phyloP scores from a whole-genome alignment of 106 monocot species.

The Allium fistulosum region DNA sequence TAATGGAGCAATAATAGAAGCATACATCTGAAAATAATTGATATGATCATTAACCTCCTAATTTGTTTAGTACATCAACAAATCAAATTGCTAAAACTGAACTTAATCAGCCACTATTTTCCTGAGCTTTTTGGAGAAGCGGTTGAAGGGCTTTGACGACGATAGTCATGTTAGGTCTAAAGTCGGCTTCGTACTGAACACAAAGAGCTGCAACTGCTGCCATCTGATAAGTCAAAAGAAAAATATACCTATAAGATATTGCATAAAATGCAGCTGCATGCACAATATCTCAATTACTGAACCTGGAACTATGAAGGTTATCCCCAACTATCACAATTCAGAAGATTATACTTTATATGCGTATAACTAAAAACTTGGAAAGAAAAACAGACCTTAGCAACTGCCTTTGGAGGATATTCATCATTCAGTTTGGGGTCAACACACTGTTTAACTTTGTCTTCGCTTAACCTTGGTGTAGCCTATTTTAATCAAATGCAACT shows the following conservation, averaged over 20 bases:
- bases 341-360: not conserved
- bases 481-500: slow-evolving; percentile 2
- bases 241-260: not conserved
- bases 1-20: not conserved
- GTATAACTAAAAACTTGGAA: not conserved
- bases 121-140: slow-evolving; percentile 3
- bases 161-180: slow-evolving; percentile 14
- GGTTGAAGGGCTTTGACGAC: slow-evolving; percentile 19
- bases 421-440: slow-evolving; percentile 66
- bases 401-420: slow-evolving; percentile 72
- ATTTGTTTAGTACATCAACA: not conserved
- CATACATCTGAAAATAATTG: not conserved
- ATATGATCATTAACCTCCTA: not conserved
- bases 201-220: slow-evolving; percentile 19
- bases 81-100: not conserved
- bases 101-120: not conserved
- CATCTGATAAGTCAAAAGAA: slow-evolving; percentile 7
- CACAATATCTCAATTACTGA: not conserved
- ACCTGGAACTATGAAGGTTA: not conserved
- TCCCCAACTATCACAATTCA: not conserved
- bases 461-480: slow-evolving; percentile 74
- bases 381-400: slow-evolving; percentile 52
- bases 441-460: slow-evolving; percentile 71
- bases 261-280: not conserved
- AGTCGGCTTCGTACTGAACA: slow-evolving; percentile 15